Conservation (phyloP, 2,329 filamentous ascomycete species). For the Venturia asperata region DNA sequence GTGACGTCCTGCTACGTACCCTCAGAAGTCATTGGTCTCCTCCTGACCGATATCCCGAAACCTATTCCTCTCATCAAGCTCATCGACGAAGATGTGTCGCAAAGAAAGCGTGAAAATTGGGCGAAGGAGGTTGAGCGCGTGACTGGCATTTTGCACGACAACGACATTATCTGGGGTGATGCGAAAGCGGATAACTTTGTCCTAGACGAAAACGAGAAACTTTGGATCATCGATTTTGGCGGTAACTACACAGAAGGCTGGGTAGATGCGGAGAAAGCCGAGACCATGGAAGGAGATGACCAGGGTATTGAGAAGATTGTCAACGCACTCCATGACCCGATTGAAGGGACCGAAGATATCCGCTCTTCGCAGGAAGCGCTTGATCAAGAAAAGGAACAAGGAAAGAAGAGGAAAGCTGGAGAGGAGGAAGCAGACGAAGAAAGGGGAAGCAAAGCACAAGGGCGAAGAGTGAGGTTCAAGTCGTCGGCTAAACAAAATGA, state of each 20-base stretch:
- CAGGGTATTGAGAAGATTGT: constrained; percentile 14
- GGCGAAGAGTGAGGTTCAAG: constrained; percentile 3
- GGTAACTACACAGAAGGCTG: constrained; percentile 34
- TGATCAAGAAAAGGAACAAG: constrained; percentile 1
- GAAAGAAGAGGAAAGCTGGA: not conserved
- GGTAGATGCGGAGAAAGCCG: constrained; percentile 31
- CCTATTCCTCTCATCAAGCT: constrained; percentile 29
- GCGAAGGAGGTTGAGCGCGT: constrained; percentile 20
- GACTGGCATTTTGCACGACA: constrained; percentile 27
- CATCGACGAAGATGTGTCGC: constrained; percentile 27
- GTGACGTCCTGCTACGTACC: constrained; percentile 24
- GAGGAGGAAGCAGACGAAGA: not conserved
- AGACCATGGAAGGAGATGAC: constrained; percentile 24
- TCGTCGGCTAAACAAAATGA: not conserved
- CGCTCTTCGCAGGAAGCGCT: not conserved
- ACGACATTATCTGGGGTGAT: constrained; percentile 34
- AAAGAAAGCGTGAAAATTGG: constrained; percentile 25
- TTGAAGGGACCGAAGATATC: constrained; percentile 2
- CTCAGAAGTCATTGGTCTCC: constrained; percentile 29
- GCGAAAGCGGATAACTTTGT: constrained; percentile 37
- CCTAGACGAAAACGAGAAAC: constrained; percentile 29
- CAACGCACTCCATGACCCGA: constrained; percentile 17
- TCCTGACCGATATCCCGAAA: constrained; percentile 29
- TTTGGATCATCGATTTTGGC: constrained; percentile 37
- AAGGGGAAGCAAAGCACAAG: not conserved